Evolutionary conservation across 768 basidiomycete genomes (phyloP), one percentile per base, ranked within the genome.

Genomic region (Albatrellus ellisii): DNA sequence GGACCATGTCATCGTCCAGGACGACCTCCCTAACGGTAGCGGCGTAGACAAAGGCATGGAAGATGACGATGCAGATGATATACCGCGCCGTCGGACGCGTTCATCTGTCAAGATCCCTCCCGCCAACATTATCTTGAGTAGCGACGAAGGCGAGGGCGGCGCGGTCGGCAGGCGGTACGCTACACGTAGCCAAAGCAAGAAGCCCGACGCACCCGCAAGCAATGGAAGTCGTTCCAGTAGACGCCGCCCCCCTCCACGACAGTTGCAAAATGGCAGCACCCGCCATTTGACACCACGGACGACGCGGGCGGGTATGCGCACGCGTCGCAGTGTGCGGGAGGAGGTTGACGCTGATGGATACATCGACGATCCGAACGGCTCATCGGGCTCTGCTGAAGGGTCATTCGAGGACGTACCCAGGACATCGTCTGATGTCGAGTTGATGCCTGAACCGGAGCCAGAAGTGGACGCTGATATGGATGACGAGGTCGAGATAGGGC

Each of bases 331-430:
- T 27, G 40, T 42, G 2, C 39, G 31, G 9, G 52, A 45, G 0
- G 49, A 45, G 12, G 49, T 40, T 4, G 53, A 54, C 39, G 53
- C 46, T 9, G 53, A 54, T 15, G 49, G 45, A 31, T 46, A 53
- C 46, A 24, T 49, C 29, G 48, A 45, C n/a, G 39, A 29, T 21
- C 41, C 36, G 24, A 52, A 46, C 3, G 44, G 41, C 6, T 25
- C 39, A 20, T 36, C 31, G 12, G 46, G 43, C 29, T 49, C 48
- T 25, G 66, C 65, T 12, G 50, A 51, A 26, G 50, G 41, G 72
- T 74, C 36, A 75, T 57, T 42, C 50, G 68, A 0, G 75, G 77
- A 41, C 77, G 69, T 1, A 71, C n/a, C 79, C 73, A 36, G 73
- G 76, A 21, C 69, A 63, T 4, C 66, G 61, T 9, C 71, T 58